A percentile compares a stretch with the other conserved stretches of the same genome.
These are phyloP conservation scores for Cotoneaster glaucophyllus DNA, from an alignment of 306 rosid species.

Conservation along the genomic window DNA sequence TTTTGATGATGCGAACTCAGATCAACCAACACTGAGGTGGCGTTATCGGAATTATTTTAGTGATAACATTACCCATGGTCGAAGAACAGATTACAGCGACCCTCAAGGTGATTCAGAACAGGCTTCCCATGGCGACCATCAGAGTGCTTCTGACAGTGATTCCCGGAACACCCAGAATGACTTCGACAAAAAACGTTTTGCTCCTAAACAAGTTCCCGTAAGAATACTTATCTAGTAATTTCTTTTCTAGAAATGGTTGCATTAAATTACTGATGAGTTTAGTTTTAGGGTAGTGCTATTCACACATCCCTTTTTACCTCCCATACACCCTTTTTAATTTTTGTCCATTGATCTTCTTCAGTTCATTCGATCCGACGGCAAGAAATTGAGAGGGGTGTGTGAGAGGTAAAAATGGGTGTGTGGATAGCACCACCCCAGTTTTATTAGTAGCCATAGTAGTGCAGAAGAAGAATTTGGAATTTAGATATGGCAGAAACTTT, in stretches of 20 bases:
- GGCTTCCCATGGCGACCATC: slow-evolving; percentile 27
- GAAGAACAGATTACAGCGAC: slow-evolving; percentile 21
- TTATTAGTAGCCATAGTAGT: not conserved
- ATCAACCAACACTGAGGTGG: slow-evolving; percentile 59
- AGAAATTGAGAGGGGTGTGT: too few relatives aligned
- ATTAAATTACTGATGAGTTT: not conserved
- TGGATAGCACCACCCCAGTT: not conserved
- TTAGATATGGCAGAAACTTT: not conserved
- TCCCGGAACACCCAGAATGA: slow-evolving; percentile 4
- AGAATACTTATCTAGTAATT: slow-evolving; percentile 20
- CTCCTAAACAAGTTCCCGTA: slow-evolving; percentile 41
- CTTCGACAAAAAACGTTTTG: slow-evolving; percentile 21
- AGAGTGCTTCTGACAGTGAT: slow-evolving; percentile 19
- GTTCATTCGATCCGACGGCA: too few relatives aligned
- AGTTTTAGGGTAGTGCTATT: not conserved
- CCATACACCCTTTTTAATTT: too few relatives aligned
- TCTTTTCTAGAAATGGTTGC: not conserved
- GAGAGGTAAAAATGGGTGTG: too few relatives aligned
- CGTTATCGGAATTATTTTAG: slow-evolving; percentile 67
- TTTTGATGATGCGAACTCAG: slow-evolving; percentile 63
- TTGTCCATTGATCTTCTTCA: too few relatives aligned
- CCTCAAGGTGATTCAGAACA: slow-evolving; percentile 22
- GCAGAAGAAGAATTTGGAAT: not conserved
- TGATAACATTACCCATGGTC: slow-evolving; percentile 39
- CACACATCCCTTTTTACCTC: too few relatives aligned